These are phyloP conservation scores for Pyrenophora seminiperda DNA, from an alignment of 2,329 filamentous ascomycete genomes.

Conservation along the genomic window DNA sequence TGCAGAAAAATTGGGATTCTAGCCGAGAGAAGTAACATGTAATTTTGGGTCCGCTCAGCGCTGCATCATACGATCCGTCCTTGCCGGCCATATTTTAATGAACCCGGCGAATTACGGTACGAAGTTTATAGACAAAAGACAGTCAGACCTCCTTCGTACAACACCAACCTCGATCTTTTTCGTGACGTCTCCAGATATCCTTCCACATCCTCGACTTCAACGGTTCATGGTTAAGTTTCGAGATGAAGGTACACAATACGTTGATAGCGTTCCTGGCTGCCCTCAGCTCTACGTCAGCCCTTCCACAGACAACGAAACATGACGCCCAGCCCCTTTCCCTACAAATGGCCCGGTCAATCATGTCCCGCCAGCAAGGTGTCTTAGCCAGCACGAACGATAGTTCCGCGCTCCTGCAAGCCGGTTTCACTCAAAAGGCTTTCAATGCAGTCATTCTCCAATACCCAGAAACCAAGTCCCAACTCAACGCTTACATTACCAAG, in stretches of 20 bases:
- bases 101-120: no score
- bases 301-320: slow-evolving; percentile 1
- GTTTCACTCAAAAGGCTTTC: slow-evolving; percentile 44
- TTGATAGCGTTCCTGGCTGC: background rate
- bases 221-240: no score
- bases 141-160: no score
- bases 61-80: background rate
- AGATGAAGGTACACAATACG: no score
- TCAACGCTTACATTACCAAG: slow-evolving; percentile 18
- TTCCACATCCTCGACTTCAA: no score
- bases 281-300: slow-evolving; percentile 1
- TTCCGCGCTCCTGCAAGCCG: slow-evolving; percentile 37
- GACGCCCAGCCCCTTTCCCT: slow-evolving; percentile 15
- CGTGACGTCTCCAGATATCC: no score
- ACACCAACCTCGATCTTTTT: background rate
- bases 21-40: no score
- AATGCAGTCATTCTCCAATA: slow-evolving; percentile 22
- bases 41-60: no score
- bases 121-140: no score
- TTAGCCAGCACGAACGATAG: slow-evolving; percentile 21
- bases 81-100: background rate
- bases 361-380: slow-evolving; percentile 41
- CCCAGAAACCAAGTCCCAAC: slow-evolving; percentile 4
- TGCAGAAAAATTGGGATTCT: no score
- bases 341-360: slow-evolving; percentile 38